Percentiles rank a stretch among this genome's conserved stretches.
Conservation (phyloP, 2,329 filamentous ascomycete genomes). For the Hypoxylon sp. region DNA sequence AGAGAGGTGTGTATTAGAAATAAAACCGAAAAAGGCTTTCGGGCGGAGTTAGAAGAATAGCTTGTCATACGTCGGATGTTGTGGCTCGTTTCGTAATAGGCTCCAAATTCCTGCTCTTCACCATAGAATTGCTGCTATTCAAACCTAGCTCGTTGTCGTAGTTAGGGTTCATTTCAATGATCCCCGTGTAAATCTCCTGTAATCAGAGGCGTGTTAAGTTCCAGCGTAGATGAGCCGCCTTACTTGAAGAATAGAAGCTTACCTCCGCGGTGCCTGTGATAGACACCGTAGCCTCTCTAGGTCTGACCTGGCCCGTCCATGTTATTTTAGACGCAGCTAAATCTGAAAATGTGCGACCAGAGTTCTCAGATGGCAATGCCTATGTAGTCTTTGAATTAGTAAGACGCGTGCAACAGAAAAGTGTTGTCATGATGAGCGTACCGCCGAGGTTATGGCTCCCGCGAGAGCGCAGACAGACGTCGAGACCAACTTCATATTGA, state of each 20-base stretch:
- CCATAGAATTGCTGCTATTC: constrained; percentile 23
- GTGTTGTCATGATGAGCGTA: constrained; percentile 11
- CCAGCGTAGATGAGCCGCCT: no score
- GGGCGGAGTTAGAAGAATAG: not conserved
- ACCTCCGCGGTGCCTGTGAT: constrained; percentile 40
- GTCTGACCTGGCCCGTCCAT: constrained; percentile 37
- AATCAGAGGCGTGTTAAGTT: not conserved
- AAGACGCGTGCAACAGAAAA: not conserved
- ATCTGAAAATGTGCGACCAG: not conserved
- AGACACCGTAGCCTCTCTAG: constrained; percentile 26
- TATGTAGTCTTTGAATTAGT: constrained; percentile 18
- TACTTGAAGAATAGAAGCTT: not conserved
- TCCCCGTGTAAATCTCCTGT: constrained; percentile 40
- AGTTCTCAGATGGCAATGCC: constrained; percentile 31
- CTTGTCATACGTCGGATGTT: constrained; percentile 31
- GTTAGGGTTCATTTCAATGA: constrained; percentile 35
- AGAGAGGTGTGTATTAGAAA: constrained; percentile 3
- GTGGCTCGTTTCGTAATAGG: constrained; percentile 34
- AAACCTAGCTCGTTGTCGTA: constrained; percentile 41
- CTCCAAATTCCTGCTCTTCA: constrained; percentile 20
- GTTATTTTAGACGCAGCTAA: constrained; percentile 29
- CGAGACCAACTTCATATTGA: constrained; percentile 34
- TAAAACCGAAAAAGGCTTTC: not conserved
- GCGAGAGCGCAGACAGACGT: constrained; percentile 19
- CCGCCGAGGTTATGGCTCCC: constrained; percentile 18